Evolutionary conservation across 768 basidiomycete genomes (phyloP), one percentile per base, ranked within the genome.

Genomic region (Boletus pseudopeckii): DNA sequence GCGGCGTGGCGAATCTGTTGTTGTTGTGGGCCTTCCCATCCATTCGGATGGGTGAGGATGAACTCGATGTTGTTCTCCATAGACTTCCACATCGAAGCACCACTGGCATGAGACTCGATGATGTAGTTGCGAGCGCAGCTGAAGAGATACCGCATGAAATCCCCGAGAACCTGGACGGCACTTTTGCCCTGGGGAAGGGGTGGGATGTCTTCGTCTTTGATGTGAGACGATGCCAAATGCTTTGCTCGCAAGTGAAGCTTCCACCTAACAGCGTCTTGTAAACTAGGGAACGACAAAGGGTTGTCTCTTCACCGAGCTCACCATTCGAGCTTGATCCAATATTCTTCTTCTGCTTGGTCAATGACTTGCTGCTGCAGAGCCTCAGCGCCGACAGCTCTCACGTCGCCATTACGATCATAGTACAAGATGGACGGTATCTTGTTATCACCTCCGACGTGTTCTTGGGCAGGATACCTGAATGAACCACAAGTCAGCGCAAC

Each of bases 381-480:
- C 52, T 79, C 78, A 1, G 77, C 77, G 0, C 80, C 80, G 5
- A 74, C 64, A 0, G 79, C 80, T 36, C 61, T 70, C 4, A 75
- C 65, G 0, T 37, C 34, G 2, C 77, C 79, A n/a, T 67, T 54
- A 9, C 56, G 48, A 52, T 79, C 78, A 54, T 81, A 81, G 53
- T 76, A 77, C 14, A 81, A 52, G 32, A 79, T 65, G 0, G 78
- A 76, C 0, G 77, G 80, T 39, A 81, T 77, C 53, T 80, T 81
- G 22, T 71, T 74, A 48, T 79, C 74, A 5, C 76, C 74, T 4
- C 74, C 75, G n/a, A 73, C 65, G 5, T 72, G 66, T n/a, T 77
- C 74, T 53, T 78, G 77, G 1, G 72, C 74, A 6, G 78, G 80
- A 52, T 74, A 80, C 52, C 80, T 80, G 34, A 13, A 41, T 22